phyloP scores from a whole-genome alignment of 2,329 filamentous ascomycete species.

The Colletotrichum kahawae region DNA sequence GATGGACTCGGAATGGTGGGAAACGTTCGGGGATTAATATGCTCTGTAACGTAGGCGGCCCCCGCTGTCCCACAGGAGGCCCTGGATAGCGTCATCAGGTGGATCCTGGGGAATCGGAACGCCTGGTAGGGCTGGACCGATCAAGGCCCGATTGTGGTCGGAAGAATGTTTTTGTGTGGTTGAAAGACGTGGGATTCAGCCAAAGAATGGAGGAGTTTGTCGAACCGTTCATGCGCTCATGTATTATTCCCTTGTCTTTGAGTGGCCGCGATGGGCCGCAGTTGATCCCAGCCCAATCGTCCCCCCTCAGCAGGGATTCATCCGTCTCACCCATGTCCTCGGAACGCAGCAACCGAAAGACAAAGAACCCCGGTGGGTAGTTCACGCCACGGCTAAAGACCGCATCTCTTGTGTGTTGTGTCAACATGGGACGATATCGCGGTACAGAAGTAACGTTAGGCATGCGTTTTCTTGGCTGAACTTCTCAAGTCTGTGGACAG shows the following conservation, averaged over 20 bases:
- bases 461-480: background rate
- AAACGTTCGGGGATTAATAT: background rate
- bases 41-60: background rate
- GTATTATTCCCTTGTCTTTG: background rate
- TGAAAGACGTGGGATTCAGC: background rate
- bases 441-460: background rate
- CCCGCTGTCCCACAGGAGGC: background rate
- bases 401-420: background rate
- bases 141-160: background rate
- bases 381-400: background rate
- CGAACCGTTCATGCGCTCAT: background rate
- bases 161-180: background rate
- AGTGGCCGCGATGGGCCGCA: background rate
- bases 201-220: background rate
- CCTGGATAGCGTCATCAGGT: background rate
- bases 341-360: background rate
- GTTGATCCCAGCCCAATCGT: background rate
- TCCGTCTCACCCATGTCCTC: background rate
- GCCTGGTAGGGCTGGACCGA: slow-evolving; percentile 42
- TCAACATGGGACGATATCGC: background rate
- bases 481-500: background rate
- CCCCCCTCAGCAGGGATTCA: background rate
- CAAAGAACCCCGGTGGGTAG: background rate
- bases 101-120: slow-evolving; percentile 36
- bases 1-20: background rate